Base-by-base conservation (phyloP, 306 rosid species). In the Sphenostylis stenocarpa region DNA sequence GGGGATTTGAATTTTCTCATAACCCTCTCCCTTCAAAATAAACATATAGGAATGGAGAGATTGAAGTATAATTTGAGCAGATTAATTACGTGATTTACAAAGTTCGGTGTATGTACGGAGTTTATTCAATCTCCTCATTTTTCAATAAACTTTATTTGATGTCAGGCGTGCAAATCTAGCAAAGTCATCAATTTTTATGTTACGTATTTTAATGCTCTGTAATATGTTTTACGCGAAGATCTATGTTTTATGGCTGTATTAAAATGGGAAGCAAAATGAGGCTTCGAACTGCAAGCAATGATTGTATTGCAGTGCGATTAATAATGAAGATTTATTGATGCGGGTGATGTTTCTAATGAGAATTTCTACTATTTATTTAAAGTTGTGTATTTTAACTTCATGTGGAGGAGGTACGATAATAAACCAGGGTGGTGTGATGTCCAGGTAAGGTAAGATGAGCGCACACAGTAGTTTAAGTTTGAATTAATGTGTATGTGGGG, bases 121-220 rank as follows among this genome's bases (percentile, higher is more conserved):
- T 51, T 6, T 66, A 33, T 65, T 56, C 20, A 7, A 44, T 49
- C 11, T 60, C 44, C 28, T 62, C 44, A 48, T 72, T 72, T 28
- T 80, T 64, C 13, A 33, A 64, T 52, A 52, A 55, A 45, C 29
- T 2, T 53, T 29, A 49, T 19, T 72, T 71, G 67, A 72, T 72
- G 73, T 72, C 5, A 12, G 43, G 8, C 49, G n/a, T 63, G 26
- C 16, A 63, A 70, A 45, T 23, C 39, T 44, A 49, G 72, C 17
- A 16, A 65, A 51, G 45, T 28, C 19, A 28, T 6, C 2, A 26
- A 6, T 33, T 17, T 33, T 33, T n/a, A 3, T 10, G 24, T 28
- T n/a, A 17, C 4, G 11, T 4, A 63, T 11, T 38, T 38, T 0
- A 38, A 38, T 38, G 43, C 13, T 38, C 43, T 8, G 8, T 38